Conservation (phyloP, 352 stramenopile genomes). For the Phytophthora hybrid region DNA sequence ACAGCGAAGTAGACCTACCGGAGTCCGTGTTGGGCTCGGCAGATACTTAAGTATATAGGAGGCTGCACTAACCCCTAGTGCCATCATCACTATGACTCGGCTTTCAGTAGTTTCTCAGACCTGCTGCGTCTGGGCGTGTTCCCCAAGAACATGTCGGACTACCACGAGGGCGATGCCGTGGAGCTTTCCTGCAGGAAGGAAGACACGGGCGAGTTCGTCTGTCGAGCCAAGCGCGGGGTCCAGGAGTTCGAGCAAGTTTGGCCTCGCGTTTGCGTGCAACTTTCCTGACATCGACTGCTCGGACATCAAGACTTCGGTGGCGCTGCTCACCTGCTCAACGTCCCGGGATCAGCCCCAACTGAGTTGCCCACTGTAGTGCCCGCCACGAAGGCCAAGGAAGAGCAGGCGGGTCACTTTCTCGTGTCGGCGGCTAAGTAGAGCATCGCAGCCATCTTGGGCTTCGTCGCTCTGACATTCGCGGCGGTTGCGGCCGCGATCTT, state of each 20-base stretch:
- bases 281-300: conserved; percentile 63
- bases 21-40: no score
- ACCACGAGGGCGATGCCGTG: conserved; percentile 65
- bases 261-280: conserved; percentile 74
- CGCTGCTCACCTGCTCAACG: conserved; percentile 60
- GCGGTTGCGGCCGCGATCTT: conserved; percentile 37
- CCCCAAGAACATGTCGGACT: conserved; percentile 82
- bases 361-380: conserved; percentile 16
- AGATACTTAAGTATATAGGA: no score
- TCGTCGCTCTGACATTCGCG: conserved; percentile 27
- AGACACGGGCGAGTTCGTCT: conserved; percentile 82
- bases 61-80: no score
- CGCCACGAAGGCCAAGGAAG: conserved; percentile 17
- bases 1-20: no score
- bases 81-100: no score
- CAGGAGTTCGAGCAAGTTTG: conserved; percentile 68
- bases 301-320: conserved; percentile 75
- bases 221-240: conserved; percentile 77
- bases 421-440: conserved; percentile 43
- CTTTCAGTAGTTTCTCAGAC: conserved; percentile 83
- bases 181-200: conserved; percentile 69
- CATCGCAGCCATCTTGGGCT: conserved; percentile 35
- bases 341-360: conserved; percentile 27
- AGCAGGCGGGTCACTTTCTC: conserved; percentile 33
- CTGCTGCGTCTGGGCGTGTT: conserved; percentile 65